Base-by-base conservation (phyloP, 1,284 basidiomycete genomes). In the Irpex rosettiformis region DNA sequence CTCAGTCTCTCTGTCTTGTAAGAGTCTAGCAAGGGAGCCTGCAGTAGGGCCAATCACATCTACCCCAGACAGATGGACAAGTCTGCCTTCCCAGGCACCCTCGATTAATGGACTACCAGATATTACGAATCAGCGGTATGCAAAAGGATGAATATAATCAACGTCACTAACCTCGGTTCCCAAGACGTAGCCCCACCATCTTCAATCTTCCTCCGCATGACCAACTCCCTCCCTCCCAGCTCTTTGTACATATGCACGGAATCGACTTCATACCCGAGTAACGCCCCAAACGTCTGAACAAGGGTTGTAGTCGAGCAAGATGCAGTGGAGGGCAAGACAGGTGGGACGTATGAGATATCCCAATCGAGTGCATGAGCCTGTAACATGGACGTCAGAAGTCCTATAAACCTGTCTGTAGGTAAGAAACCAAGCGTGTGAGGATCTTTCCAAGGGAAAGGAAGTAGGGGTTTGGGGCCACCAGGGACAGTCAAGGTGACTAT, bases 231-330 rank as follows among this genome's bases (percentile, higher is more conserved):
- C 3, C 85, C 85, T n/a, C 85, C 83, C 3, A 86, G 70, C 62
- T 88, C 84, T 69, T 86, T 88, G 67, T 86, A 88, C 74, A 86
- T 75, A 63, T 86, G 83, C 11, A 85, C 68, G 6, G 78, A 78
- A 61, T 86, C 84, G 1, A 74, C 67, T 28, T 83, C 81, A 66
- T 86, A 86, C 1, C 85, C 85, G 0, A 88, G 71, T 5, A 85
- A 60, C 55, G 80, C 75, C 2, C 77, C 76, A 64, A 86, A 72
- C 21, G 66, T 65, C 28, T 62, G 56, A n/a, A 73, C 69, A 5
- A 75, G 69, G n/a, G 66, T 56, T 16, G 72, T 67, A 4, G 74
- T 75, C 24, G 72, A 74, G 47, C 69, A 73, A 4, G 71, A 72
- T 2, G 73, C 72, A 0, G 73, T 74, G 4, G 72, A 70, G 1